These are phyloP conservation scores for Grosmannia clavigera DNA, from an alignment of 2,329 filamentous ascomycete species.

Conservation along the genomic window DNA sequence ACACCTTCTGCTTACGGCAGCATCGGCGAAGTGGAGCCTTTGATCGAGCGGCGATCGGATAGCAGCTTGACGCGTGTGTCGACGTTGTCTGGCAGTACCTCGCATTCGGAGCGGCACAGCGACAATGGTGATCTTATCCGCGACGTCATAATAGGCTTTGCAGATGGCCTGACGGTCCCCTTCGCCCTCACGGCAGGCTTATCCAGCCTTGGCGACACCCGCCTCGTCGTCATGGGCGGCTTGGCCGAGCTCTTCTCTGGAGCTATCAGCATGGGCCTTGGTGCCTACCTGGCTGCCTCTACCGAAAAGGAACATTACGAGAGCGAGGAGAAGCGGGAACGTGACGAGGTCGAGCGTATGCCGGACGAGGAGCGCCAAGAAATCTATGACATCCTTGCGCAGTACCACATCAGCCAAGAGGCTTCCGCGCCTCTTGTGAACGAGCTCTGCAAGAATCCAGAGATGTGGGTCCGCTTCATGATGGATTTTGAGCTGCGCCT, in stretches of 20 bases:
- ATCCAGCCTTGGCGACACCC: slow-evolving; percentile 50
- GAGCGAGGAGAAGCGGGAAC: slow-evolving; percentile 33
- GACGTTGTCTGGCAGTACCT: slow-evolving; percentile 4
- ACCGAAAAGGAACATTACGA: slow-evolving; percentile 41
- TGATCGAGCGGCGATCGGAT: slow-evolving; percentile 12
- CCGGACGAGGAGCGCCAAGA: slow-evolving; percentile 33
- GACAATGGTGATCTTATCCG: slow-evolving; percentile 35
- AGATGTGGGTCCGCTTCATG: slow-evolving; percentile 43
- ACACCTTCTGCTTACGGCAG: neutral
- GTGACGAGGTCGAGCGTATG: slow-evolving; percentile 24
- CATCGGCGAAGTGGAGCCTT: slow-evolving; percentile 10
- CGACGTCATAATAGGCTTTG: slow-evolving; percentile 63
- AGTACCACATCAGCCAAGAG: slow-evolving; percentile 30
- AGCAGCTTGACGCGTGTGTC: slow-evolving; percentile 10
- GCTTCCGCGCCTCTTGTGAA: slow-evolving; percentile 34
- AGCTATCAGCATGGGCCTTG: slow-evolving; percentile 66
- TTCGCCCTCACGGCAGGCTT: slow-evolving; percentile 69
- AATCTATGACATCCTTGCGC: slow-evolving; percentile 33
- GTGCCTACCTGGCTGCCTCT: slow-evolving; percentile 56
- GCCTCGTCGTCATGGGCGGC: slow-evolving; percentile 58
- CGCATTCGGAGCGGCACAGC: slow-evolving; percentile 14
- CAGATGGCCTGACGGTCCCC: slow-evolving; percentile 67
- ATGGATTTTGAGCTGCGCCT: slow-evolving; percentile 45
- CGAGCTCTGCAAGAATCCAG: slow-evolving; percentile 33
- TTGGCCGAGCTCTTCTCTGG: slow-evolving; percentile 65